Conservation (phyloP, 2,329 filamentous ascomycete genomes). For the Monilinia vaccinii-corymbosi region DNA sequence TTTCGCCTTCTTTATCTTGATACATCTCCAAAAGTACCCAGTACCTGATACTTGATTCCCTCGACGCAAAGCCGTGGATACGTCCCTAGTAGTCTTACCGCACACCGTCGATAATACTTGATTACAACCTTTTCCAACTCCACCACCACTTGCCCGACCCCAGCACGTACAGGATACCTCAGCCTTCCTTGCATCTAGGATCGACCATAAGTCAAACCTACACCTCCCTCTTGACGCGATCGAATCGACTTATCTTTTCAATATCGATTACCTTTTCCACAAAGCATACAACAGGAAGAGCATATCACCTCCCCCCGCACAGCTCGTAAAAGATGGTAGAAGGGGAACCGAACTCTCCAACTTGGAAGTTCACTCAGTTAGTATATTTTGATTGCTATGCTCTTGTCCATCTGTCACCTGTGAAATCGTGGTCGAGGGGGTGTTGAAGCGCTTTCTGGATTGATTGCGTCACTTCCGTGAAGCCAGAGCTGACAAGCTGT, state of each 20-base stretch:
- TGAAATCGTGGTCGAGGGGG: not conserved
- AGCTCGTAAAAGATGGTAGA: slow-evolving; percentile 74
- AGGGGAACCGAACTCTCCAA: slow-evolving; percentile 86
- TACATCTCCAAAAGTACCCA: not conserved
- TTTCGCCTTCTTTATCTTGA: not conserved
- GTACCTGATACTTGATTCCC: not conserved
- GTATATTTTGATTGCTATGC: slow-evolving; percentile 14
- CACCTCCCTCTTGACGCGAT: slow-evolving; percentile 19
- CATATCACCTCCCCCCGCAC: slow-evolving; percentile 25
- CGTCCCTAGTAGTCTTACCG: not conserved
- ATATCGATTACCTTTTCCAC: slow-evolving; percentile 3
- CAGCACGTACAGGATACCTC: slow-evolving; percentile 19
- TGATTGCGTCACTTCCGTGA: slow-evolving; percentile 3
- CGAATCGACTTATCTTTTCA: slow-evolving; percentile 18
- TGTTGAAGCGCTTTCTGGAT: not conserved
- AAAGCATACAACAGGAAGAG: slow-evolving; percentile 20
- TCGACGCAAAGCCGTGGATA: not conserved
- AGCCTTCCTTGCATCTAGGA: slow-evolving; percentile 19
- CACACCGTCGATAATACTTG: slow-evolving; percentile 11
- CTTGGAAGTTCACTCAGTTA: slow-evolving; percentile 98
- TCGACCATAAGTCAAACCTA: slow-evolving; percentile 10
- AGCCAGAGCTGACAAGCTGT: slow-evolving; percentile 20
- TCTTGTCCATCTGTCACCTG: not conserved
- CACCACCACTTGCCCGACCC: slow-evolving; percentile 13
- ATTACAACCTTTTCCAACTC: slow-evolving; percentile 3